Conservation (phyloP, 345 rosid genomes). For the Eutrema yunnanense region DNA sequence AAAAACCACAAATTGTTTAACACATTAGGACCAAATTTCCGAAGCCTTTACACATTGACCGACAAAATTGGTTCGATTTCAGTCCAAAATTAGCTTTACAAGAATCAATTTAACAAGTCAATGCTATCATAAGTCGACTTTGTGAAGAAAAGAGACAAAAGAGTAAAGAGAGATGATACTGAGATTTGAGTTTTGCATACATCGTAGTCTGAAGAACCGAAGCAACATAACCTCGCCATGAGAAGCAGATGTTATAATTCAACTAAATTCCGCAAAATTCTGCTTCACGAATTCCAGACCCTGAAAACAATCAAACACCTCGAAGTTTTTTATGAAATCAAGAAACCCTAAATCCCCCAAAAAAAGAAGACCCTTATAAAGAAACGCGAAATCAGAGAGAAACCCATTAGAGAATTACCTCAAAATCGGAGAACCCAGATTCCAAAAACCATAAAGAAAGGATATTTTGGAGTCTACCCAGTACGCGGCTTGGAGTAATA, state of each 20-base stretch:
- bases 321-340: background rate
- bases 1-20: background rate
- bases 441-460: conserved; percentile 10
- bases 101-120: conserved; percentile 4
- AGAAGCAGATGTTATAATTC: background rate
- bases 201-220: conserved; percentile 35
- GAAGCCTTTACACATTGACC: background rate
- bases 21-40: background rate
- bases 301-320: background rate
- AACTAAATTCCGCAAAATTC: background rate
- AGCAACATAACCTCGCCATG: conserved; percentile 31
- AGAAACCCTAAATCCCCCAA: background rate
- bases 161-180: background rate
- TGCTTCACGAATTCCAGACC: background rate
- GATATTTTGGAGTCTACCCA: conserved; percentile 14
- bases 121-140: background rate
- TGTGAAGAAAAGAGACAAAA: background rate
- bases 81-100: background rate
- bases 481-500: conserved; percentile 16
- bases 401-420: conserved; percentile 11
- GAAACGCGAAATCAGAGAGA: background rate
- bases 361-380: background rate
- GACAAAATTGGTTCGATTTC: background rate
- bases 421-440: conserved; percentile 22
- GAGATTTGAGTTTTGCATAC: conserved; percentile 16